A percentile compares a stretch with the other conserved stretches of the same genome.
phyloP scores from a whole-genome alignment of 2,329 filamentous ascomycete genomes.

The Paracorniculantispora psalliotae region DNA sequence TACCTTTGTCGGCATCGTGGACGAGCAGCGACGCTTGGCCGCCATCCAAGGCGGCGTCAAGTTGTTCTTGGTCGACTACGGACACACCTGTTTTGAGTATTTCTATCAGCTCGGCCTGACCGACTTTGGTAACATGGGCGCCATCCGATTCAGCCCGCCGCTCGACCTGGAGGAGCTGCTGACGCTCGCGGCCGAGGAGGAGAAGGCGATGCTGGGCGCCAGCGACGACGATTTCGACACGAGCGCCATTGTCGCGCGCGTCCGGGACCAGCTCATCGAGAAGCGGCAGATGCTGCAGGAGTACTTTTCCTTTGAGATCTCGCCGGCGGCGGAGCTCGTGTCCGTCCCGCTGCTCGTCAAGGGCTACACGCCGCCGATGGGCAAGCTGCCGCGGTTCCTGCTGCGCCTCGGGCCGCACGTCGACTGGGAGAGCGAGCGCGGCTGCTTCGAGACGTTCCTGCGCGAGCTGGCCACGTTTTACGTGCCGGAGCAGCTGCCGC shows the following conservation, averaged over 20 bases:
- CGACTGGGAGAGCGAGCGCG: conserved; percentile 78
- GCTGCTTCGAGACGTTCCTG: conserved; percentile 82
- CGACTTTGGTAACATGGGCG: conserved; percentile 92
- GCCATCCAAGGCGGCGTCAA: conserved; percentile 91
- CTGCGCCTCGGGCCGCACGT: conserved; percentile 84
- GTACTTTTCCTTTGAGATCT: conserved; percentile 86
- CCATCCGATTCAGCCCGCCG: conserved; percentile 72
- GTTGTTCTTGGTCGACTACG: conserved; percentile 90
- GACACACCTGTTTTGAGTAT: conserved; percentile 77
- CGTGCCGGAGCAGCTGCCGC: conserved; percentile 76
- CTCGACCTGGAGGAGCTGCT: conserved; percentile 68
- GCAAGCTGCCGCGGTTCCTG: conserved; percentile 84
- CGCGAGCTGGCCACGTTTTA: conserved; percentile 85
- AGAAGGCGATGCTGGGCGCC: conserved; percentile 45
- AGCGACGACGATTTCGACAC: conserved; percentile 59
- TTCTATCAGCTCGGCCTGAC: conserved; percentile 94
- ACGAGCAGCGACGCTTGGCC: conserved; percentile 79
- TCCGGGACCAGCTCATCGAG: conserved; percentile 65
- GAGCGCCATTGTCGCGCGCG: conserved; percentile 58
- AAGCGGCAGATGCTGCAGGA: conserved; percentile 82
- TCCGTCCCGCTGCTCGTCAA: conserved; percentile 81
- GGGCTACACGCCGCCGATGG: conserved; percentile 79
- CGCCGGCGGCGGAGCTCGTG: conserved; percentile 68
- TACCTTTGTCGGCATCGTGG: conserved; percentile 90
- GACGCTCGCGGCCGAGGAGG: conserved; percentile 64